Percentiles rank a stretch among this genome's conserved stretches.
Evolutionary conservation across 257 asterid genomes (phyloP).

Genomic region (Primulina eburnea): DNA sequence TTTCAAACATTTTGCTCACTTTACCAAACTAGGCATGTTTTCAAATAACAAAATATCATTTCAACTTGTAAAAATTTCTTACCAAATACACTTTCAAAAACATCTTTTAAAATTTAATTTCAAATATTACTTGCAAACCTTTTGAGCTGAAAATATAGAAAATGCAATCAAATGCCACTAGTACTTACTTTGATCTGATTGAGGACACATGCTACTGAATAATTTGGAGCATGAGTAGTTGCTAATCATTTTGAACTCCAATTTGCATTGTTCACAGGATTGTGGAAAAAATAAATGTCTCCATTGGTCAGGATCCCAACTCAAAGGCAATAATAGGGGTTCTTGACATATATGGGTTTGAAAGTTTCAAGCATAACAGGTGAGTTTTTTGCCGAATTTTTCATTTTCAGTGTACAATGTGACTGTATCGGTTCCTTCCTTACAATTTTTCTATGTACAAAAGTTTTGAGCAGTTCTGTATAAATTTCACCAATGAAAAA

Average conservation of each 20-base stretch:
- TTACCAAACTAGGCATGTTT: neutral
- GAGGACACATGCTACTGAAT: conserved; percentile 1
- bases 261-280: conserved; percentile 53
- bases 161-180: neutral
- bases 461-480: conserved; percentile 99
- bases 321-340: conserved; percentile 93
- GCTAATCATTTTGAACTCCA: conserved; percentile 23
- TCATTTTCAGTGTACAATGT: conserved; percentile 18
- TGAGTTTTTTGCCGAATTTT: conserved; percentile 27
- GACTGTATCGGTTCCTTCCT: conserved; percentile 22
- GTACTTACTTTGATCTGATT: conserved; percentile 9
- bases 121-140: neutral
- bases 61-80: neutral
- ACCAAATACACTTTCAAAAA: no score
- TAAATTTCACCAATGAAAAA: conserved; percentile 96
- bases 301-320: conserved; percentile 98
- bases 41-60: no score
- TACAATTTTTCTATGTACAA: conserved; percentile 30
- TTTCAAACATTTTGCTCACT: neutral
- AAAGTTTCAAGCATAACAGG: conserved; percentile 86
- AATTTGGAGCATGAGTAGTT: conserved; percentile 17
- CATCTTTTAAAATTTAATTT: no score
- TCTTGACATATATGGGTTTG: conserved; percentile 96
- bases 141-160: neutral
- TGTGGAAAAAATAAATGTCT: conserved; percentile 82